A percentile compares a stretch with the other conserved stretches of the same genome.
Conservation (phyloP, 2,329 filamentous ascomycete species). For the Fusarium acutatum region DNA sequence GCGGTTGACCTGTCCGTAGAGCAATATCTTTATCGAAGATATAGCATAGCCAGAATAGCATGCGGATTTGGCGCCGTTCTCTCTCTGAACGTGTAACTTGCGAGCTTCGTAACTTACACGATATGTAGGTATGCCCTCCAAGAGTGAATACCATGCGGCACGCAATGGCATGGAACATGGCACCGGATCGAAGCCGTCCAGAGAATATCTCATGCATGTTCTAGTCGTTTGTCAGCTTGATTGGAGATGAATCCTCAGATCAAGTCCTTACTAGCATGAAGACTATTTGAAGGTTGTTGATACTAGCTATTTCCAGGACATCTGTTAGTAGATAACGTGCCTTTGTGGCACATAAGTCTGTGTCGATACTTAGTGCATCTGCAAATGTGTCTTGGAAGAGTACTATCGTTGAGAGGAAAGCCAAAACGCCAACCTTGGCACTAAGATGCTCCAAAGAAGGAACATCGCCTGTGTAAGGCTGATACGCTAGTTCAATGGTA, state of each 20-base stretch:
- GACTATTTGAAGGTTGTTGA: constrained; percentile 55
- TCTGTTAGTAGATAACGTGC: constrained; percentile 54
- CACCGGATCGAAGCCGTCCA: constrained; percentile 56
- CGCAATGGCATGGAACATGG: constrained; percentile 54
- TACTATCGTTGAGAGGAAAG: constrained; percentile 54
- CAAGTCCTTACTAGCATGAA: constrained; percentile 56
- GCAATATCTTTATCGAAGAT: constrained; percentile 64
- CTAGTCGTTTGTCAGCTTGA: constrained; percentile 42
- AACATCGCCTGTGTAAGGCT: constrained; percentile 16
- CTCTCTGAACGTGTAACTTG: constrained; percentile 37
- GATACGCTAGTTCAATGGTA: constrained; percentile 57
- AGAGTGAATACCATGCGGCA: constrained; percentile 60
- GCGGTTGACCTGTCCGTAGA: constrained; percentile 62
- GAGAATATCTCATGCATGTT: constrained; percentile 51
- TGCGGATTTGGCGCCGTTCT: constrained; percentile 47
- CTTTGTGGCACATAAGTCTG: constrained; percentile 51
- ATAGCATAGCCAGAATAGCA: constrained; percentile 65
- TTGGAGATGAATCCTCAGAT: fast-evolving
- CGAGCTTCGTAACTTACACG: constrained; percentile 2
- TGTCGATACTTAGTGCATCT: constrained; percentile 45
- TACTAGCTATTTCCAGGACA: constrained; percentile 52
- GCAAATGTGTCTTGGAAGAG: constrained; percentile 27
- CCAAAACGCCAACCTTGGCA: constrained; percentile 57
- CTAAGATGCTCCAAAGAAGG: constrained; percentile 42
- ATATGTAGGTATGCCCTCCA: constrained; percentile 52